A percentile compares a stretch with the other conserved stretches of the same genome.
Evolutionary conservation across 192 early-diverging fungal genomes (phyloP).

Genomic region (Geranomyces michiganensis): DNA sequence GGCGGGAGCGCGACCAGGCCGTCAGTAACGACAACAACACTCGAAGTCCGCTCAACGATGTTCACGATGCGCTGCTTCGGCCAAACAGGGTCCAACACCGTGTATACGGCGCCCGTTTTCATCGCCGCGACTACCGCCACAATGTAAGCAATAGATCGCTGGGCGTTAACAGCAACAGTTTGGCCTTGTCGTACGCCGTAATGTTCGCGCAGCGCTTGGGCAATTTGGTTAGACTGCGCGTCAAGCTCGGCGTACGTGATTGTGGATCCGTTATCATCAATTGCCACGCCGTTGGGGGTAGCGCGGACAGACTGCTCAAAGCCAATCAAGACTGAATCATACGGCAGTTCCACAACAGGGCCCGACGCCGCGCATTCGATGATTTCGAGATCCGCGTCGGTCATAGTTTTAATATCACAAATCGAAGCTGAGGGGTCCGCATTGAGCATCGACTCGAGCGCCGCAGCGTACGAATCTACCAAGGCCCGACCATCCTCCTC

Average conservation of each 20-base stretch:
- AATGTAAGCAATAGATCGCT: constrained; percentile 34
- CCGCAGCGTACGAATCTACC: too few relatives aligned
- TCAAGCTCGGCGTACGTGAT: constrained; percentile 17
- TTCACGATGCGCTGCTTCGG: neutral
- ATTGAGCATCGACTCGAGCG: too few relatives aligned
- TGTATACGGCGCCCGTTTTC: constrained; percentile 26
- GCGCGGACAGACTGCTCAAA: too few relatives aligned
- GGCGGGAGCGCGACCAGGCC: neutral
- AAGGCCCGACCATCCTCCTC: too few relatives aligned
- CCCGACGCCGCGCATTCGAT: too few relatives aligned
- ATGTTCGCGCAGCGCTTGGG: neutral
- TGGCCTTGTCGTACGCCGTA: neutral
- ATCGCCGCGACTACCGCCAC: constrained; percentile 23
- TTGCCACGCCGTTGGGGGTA: too few relatives aligned
- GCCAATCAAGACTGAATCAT: too few relatives aligned
- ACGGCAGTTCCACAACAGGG: too few relatives aligned
- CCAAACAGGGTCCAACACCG: neutral
- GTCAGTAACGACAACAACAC: neutral
- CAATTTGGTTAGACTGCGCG: constrained; percentile 14
- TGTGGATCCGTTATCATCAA: neutral
- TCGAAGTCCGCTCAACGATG: neutral
- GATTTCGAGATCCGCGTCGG: too few relatives aligned
- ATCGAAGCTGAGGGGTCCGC: too few relatives aligned
- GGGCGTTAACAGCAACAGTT: constrained; percentile 23
- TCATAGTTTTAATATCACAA: too few relatives aligned